Evolutionary conservation across 768 basidiomycete species (phyloP), one percentile per base, ranked within the genome.

Genomic region (Mycena maculata): DNA sequence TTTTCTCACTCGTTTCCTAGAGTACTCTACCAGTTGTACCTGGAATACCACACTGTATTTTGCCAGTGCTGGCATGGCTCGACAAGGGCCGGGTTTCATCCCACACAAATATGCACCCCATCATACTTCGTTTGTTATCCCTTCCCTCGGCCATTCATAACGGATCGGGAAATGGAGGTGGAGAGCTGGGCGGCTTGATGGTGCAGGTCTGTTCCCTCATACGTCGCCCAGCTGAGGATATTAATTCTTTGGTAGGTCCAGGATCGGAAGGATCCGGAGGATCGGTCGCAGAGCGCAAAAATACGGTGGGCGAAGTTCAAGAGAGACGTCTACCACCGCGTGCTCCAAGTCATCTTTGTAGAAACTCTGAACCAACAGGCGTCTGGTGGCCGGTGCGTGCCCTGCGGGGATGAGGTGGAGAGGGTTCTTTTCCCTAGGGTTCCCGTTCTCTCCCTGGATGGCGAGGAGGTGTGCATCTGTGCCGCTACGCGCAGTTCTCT

Each of bases 41-140:
- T 15, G 65, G 65, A 23, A 31, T 67, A 7, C 65, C 58, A 13
- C 65, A 67, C 13, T 67, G 65, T 27, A 52, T 67, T 16, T 22
- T 57, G 2, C 59, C 65, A 23, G 5, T 54, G 20, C 49, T 66
- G 2, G 4, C 20, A 18, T 66, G 65, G 65, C 52, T 66, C 2
- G 58, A 60, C 36, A 56, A 66, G 52, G 65, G 58, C 11, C 58
- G 65, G 3, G 58, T 66, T 0, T 59, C 65, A n/a, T 66, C 65
- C 0, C 65, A 60, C 52, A 66, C 65, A 39, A 60, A 66, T 31
- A 60, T 66, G 65, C 58, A 61, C 22, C 60, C 65, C 6, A 67
- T 67, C 16, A 58, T 67, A 28, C 41, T 67, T 31, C 59, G 59
- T 50, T 23, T 52, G 16, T 22, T 67, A 27, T 53, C 47, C 28